These are phyloP conservation scores for Gautieria morchelliformis DNA, from an alignment of 768 basidiomycete species.

Conservation along the genomic window DNA sequence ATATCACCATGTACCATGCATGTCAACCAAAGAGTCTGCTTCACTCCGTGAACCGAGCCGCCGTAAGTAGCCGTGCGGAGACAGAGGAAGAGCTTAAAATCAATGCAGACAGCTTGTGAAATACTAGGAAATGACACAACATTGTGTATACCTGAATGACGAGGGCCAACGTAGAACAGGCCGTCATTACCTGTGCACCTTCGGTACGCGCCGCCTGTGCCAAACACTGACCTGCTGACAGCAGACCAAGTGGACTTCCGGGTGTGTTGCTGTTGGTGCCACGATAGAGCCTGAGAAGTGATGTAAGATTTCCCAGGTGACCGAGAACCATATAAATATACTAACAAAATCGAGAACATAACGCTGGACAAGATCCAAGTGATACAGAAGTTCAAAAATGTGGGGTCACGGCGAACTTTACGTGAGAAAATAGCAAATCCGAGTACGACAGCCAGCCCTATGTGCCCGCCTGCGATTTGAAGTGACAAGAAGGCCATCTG, in stretches of 20 bases:
- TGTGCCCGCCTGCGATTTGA: conserved; percentile 42
- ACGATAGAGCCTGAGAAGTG: conserved; percentile 10
- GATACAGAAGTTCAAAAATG: conserved; percentile 47
- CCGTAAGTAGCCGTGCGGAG: too few relatives aligned
- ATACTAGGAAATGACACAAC: too few relatives aligned
- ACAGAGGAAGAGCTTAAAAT: too few relatives aligned
- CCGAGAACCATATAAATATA: neutral
- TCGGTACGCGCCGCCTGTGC: conserved; percentile 45
- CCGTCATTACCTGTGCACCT: conserved; percentile 24
- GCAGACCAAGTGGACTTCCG: conserved; percentile 12
- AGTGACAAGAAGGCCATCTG: conserved; percentile 33
- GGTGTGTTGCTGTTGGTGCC: neutral
- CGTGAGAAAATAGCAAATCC: conserved; percentile 35
- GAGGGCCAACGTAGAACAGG: neutral
- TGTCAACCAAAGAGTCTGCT: too few relatives aligned
- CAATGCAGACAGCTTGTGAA: too few relatives aligned
- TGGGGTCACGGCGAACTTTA: conserved; percentile 36
- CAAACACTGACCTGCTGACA: conserved; percentile 31
- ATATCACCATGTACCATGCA: too few relatives aligned
- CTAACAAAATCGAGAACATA: conserved; percentile 42
- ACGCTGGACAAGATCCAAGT: conserved; percentile 48
- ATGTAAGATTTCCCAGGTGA: too few relatives aligned
- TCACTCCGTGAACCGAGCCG: too few relatives aligned
- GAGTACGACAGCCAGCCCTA: conserved; percentile 41
- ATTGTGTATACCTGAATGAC: neutral